Evolutionary conservation across 2,329 filamentous ascomycete genomes (phyloP).

Genomic region (Chlorencoelia australis): DNA sequence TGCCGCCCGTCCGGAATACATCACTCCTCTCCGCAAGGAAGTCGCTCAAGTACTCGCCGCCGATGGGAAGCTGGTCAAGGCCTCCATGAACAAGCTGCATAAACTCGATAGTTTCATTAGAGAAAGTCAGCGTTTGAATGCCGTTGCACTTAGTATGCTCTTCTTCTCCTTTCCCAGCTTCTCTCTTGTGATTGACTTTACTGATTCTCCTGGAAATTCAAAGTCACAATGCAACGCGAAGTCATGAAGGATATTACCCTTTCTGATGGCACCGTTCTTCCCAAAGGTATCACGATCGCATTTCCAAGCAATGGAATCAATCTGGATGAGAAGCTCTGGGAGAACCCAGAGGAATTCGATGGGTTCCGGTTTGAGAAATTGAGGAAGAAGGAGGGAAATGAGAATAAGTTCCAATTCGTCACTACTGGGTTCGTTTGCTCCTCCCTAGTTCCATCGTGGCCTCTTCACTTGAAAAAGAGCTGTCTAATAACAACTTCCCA

Average conservation of each 20-base stretch:
- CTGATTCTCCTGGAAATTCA: constrained; percentile 4
- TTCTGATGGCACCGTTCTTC: constrained; percentile 26
- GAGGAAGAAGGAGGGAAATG: constrained; percentile 1
- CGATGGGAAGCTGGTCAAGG: constrained; percentile 28
- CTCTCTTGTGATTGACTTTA: background rate
- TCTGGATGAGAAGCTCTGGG: constrained; percentile 2
- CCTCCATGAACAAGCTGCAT: constrained; percentile 13
- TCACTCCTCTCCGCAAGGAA: constrained; percentile 13
- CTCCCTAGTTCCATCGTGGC: too few species aligned
- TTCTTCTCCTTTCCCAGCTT: background rate
- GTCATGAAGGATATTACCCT: constrained; percentile 20
- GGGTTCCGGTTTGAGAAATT: constrained; percentile 11
- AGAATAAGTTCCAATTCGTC: constrained; percentile 22
- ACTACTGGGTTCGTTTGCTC: constrained; percentile 26
- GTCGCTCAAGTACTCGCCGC: constrained; percentile 19
- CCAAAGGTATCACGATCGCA: constrained; percentile 20
- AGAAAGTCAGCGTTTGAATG: constrained; percentile 30
- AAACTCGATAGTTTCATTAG: constrained; percentile 33
- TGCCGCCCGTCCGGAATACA: constrained; percentile 37
- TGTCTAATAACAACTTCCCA: too few species aligned
- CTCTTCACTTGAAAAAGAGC: too few species aligned
- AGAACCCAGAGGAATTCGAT: constrained; percentile 6
- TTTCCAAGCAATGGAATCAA: constrained; percentile 9
- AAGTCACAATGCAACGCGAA: constrained; percentile 11
- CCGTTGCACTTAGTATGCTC: constrained; percentile 24